Evolutionary conservation across 768 basidiomycete genomes (phyloP).

Genomic region (Lentinus brumalis): DNA sequence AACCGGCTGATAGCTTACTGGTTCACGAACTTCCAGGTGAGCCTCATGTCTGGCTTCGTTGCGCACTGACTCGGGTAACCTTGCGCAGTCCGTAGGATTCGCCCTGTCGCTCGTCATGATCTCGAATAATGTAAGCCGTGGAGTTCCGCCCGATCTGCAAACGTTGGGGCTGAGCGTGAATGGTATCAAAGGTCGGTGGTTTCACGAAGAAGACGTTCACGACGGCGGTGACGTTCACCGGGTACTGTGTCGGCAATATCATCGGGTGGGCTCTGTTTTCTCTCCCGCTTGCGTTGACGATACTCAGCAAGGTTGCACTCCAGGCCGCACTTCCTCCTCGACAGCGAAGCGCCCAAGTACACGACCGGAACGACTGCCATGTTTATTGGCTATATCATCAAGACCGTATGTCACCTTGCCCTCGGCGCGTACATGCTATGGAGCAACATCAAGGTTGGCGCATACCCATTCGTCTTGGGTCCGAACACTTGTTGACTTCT

Average conservation of each 20-base stretch:
- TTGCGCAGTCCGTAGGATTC: conserved; percentile 26
- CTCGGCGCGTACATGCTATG: conserved; percentile 21
- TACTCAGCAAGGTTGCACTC: not conserved
- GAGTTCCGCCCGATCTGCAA: not conserved
- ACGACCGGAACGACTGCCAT: conserved; percentile 21
- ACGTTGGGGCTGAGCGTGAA: not conserved
- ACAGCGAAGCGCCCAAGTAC: conserved; percentile 21
- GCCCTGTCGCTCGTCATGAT: conserved; percentile 32
- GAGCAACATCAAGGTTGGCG: conserved; percentile 20
- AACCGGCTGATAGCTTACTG: conserved; percentile 35
- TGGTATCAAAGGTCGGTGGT: conserved; percentile 29
- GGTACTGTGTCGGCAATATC: conserved; percentile 23
- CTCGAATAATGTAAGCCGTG: conserved; percentile 23
- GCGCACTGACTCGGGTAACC: too few species aligned
- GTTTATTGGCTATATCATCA: conserved; percentile 24
- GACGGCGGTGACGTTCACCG: conserved; percentile 33
- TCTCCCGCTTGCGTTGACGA: not conserved
- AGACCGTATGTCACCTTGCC: conserved; percentile 15
- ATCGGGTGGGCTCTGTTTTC: conserved; percentile 15
- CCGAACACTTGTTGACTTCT: not conserved
- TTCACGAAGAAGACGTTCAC: conserved; percentile 34
- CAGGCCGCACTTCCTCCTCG: conserved; percentile 21
- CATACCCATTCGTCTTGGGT: too few species aligned
- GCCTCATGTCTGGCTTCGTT: too few species aligned
- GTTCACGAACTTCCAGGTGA: conserved; percentile 31